Evolutionary conservation across 2,329 filamentous ascomycete species (phyloP).

Genomic region (Didymella keratinophila): DNA sequence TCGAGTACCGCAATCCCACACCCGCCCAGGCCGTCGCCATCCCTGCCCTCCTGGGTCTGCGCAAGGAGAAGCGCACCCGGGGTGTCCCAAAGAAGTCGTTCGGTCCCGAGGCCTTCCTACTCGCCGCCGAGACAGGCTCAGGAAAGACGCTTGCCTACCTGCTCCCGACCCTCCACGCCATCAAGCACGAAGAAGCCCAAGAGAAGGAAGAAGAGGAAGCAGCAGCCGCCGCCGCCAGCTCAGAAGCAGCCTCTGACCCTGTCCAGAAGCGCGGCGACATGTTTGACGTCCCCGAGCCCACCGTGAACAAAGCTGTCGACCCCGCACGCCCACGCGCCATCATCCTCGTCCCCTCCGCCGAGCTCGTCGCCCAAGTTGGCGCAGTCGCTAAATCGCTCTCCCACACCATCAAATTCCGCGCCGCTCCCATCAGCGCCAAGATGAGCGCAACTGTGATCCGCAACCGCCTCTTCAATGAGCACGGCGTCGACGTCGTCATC

Average conservation of each 20-base stretch:
- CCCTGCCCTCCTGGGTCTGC: conserved; percentile 74
- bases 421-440: conserved; percentile 80
- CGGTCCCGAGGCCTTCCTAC: conserved; percentile 72
- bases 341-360: conserved; percentile 89
- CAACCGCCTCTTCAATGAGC: conserved; percentile 79
- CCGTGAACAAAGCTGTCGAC: conserved; percentile 67
- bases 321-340: conserved; percentile 83
- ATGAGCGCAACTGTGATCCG: conserved; percentile 81
- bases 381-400: conserved; percentile 81
- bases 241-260: conserved; percentile 44
- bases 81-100: conserved; percentile 41
- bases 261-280: conserved; percentile 54
- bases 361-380: conserved; percentile 89
- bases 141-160: conserved; percentile 96
- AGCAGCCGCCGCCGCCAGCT: conserved; percentile 46
- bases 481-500: conserved; percentile 84
- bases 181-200: conserved; percentile 76
- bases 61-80: conserved; percentile 48
- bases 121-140: conserved; percentile 95
- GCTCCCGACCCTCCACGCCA: conserved; percentile 80
- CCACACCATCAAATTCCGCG: conserved; percentile 86
- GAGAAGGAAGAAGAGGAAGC: conserved; percentile 58
- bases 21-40: conserved; percentile 91
- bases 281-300: conserved; percentile 67
- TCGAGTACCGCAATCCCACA: conserved; percentile 81